Conservation (phyloP, 306 rosid genomes). For the apple (Malus domestica) region DNA sequence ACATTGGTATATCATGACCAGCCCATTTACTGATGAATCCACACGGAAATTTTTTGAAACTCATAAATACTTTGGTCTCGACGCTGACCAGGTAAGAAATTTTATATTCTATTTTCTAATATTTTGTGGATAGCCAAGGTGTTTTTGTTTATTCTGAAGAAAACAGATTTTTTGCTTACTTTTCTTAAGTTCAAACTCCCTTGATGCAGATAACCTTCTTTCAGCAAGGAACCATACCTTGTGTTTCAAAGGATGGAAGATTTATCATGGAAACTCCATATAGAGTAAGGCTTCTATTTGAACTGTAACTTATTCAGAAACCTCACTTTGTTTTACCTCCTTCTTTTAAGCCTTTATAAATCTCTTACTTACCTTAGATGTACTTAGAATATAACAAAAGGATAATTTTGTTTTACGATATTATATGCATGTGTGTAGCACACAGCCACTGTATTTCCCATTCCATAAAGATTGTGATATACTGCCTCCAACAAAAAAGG, state of each 20-base stretch:
- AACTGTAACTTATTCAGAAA: background rate
- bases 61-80: slow-evolving; percentile 84
- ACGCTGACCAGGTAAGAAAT: slow-evolving; percentile 70
- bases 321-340: background rate
- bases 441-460: slow-evolving; percentile 7
- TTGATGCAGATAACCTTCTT: slow-evolving; percentile 78
- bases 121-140: background rate
- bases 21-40: slow-evolving; percentile 91
- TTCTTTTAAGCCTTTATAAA: background rate
- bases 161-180: slow-evolving; percentile 9
- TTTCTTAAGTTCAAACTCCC: slow-evolving; percentile 21
- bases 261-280: slow-evolving; percentile 87
- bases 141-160: background rate
- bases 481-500: background rate
- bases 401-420: background rate
- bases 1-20: slow-evolving; percentile 98
- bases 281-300: slow-evolving; percentile 41
- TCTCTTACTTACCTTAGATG: background rate
- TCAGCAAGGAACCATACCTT: slow-evolving; percentile 95
- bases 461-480: slow-evolving; percentile 19
- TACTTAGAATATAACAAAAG: background rate
- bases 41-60: slow-evolving; percentile 81
- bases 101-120: background rate
- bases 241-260: slow-evolving; percentile 92
- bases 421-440: background rate